Conservation (phyloP, 805 yeast species). For the Saccharomyces eubayanus region DNA sequence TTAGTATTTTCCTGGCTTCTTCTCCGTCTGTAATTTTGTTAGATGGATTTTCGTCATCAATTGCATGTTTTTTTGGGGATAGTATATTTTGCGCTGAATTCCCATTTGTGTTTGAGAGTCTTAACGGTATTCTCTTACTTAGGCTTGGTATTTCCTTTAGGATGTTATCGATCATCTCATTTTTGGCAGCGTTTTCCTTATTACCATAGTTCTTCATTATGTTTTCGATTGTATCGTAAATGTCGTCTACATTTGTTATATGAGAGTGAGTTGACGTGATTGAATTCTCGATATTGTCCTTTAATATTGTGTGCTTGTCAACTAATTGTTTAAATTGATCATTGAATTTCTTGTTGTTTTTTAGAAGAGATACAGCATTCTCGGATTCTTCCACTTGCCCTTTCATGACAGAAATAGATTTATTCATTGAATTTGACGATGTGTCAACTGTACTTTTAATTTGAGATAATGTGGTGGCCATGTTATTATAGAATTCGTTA, state of each 20-base stretch:
- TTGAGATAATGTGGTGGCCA: slow-evolving; percentile 11
- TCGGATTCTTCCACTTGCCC: slow-evolving; percentile 12
- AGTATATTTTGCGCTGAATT: neutral
- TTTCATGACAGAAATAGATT: slow-evolving; percentile 14
- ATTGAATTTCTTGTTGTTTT: slow-evolving; percentile 10
- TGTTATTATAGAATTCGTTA: slow-evolving; percentile 15
- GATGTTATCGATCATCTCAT: neutral
- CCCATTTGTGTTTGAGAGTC: neutral
- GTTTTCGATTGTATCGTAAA: slow-evolving; percentile 1
- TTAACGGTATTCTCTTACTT: neutral
- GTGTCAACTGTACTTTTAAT: slow-evolving; percentile 15
- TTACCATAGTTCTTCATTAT: neutral
- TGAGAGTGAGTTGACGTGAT: neutral
- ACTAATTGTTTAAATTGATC: slow-evolving; percentile 15
- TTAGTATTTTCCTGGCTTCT: neutral
- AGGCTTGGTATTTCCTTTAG: neutral
- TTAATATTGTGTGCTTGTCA: slow-evolving; percentile 11
- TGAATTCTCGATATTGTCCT: slow-evolving; percentile 6
- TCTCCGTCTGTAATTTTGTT: neutral
- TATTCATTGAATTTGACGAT: slow-evolving; percentile 12
- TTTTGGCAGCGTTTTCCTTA: neutral
- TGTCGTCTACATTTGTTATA: neutral
- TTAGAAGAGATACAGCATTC: slow-evolving; percentile 5
- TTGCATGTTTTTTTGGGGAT: neutral
- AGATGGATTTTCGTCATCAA: neutral